Evolutionary conservation across 2,329 filamentous ascomycete genomes (phyloP).

Genomic region (Ceratocystis harringtonii): DNA sequence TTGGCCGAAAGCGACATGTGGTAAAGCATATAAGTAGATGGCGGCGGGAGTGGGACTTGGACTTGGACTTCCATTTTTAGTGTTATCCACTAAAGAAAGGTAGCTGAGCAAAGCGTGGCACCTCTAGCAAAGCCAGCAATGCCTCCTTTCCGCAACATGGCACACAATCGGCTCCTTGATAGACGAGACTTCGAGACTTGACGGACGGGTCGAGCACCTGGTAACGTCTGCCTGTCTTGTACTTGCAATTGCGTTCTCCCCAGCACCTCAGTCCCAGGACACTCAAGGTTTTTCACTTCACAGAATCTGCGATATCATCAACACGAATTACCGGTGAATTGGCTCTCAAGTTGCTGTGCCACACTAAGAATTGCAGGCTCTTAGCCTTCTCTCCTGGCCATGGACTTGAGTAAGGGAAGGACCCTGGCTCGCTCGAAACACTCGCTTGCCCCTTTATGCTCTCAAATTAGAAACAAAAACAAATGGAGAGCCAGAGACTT

Average conservation of each 20-base stretch:
- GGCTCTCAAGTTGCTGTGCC: background rate
- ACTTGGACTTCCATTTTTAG: background rate
- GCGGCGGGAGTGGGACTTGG: background rate
- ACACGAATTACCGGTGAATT: background rate
- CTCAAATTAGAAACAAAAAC: conserved; percentile 1
- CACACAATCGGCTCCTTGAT: too few relatives aligned
- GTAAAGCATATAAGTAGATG: conserved; percentile 4
- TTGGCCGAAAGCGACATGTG: background rate
- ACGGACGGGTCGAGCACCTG: too few relatives aligned
- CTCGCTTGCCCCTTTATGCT: background rate
- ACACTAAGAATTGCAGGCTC: background rate
- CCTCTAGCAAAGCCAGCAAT: background rate
- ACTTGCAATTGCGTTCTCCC: too few relatives aligned
- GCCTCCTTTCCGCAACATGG: background rate
- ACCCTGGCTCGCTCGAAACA: background rate
- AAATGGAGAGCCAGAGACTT: too few relatives aligned
- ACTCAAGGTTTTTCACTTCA: too few relatives aligned
- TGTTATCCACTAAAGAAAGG: background rate
- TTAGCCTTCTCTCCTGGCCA: background rate
- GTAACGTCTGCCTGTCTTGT: too few relatives aligned
- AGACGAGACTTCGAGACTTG: too few relatives aligned
- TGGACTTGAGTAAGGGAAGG: background rate
- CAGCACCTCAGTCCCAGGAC: too few relatives aligned
- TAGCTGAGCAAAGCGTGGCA: background rate
- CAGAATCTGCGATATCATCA: too few relatives aligned